Conservation (phyloP, 139 green algal genomes). For the Nannochloris sp. region DNA sequence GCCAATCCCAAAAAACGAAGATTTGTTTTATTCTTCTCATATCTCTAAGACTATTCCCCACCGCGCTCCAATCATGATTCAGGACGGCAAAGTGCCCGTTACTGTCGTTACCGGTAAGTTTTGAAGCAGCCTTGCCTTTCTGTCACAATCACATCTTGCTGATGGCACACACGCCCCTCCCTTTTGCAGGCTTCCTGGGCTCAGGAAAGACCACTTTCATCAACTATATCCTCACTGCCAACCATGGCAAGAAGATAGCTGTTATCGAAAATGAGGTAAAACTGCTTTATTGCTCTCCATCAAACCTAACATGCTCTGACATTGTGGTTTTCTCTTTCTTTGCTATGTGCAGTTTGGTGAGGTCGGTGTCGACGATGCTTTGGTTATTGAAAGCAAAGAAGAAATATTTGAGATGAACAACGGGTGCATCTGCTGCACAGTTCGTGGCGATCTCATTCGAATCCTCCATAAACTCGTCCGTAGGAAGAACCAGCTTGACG, state of each 20-base stretch:
- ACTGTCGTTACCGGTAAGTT: constrained; percentile 15
- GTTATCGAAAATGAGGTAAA: constrained; percentile 87
- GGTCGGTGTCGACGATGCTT: constrained; percentile 68
- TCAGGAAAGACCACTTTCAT: constrained; percentile 73
- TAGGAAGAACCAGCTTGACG: constrained; percentile 67
- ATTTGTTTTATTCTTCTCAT: no score
- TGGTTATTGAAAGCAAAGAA: constrained; percentile 71
- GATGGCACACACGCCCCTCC: no score
- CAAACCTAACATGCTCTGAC: background rate
- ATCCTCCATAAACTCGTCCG: constrained; percentile 74
- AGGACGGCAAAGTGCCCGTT: constrained; percentile 1
- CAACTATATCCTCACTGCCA: constrained; percentile 67
- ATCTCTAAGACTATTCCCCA: no score
- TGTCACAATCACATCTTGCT: no score
- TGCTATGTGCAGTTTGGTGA: constrained; percentile 49
- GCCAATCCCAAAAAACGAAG: no score
- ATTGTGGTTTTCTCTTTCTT: background rate
- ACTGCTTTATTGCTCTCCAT: no score
- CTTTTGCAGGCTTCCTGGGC: constrained; percentile 20
- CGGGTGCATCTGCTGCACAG: constrained; percentile 24
- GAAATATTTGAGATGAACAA: constrained; percentile 82
- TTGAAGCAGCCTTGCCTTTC: no score
- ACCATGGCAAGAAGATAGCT: constrained; percentile 65
- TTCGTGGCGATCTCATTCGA: constrained; percentile 78
- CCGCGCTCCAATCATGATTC: no score